Percentiles rank a stretch among this genome's conserved stretches.
These are phyloP conservation scores for Malassezia sympodialis DNA, from an alignment of 1,284 basidiomycete genomes.

Conservation along the genomic window DNA sequence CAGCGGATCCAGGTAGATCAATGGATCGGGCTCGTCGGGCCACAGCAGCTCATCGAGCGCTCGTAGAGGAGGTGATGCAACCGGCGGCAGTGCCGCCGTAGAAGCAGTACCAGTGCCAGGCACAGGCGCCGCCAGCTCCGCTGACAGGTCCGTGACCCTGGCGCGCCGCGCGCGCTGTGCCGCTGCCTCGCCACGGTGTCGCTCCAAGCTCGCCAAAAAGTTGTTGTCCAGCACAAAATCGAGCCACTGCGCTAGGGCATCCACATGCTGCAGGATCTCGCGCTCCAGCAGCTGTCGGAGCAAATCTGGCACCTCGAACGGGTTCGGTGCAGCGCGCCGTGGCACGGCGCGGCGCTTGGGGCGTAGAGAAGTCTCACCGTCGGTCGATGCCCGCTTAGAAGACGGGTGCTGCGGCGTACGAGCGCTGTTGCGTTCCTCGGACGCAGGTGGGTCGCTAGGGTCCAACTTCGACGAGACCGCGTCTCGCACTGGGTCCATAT, in stretches of 20 bases:
- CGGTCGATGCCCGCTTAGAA: conserved; percentile 17
- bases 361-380: conserved; percentile 26
- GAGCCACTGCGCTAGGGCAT: conserved; percentile 84
- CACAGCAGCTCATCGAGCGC: conserved; percentile 30
- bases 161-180: conserved; percentile 51
- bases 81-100: neutral
- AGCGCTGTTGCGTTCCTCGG: neutral
- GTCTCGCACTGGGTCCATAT: conserved; percentile 17
- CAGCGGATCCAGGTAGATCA: conserved; percentile 44
- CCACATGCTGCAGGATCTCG: conserved; percentile 79
- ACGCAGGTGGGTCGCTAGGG: neutral
- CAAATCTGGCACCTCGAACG: conserved; percentile 39
- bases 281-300: conserved; percentile 61
- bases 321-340: conserved; percentile 33
- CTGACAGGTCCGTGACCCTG: conserved; percentile 15
- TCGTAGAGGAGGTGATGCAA: conserved; percentile 25
- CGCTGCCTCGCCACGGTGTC: conserved; percentile 65
- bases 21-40: conserved; percentile 42
- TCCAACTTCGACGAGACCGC: conserved; percentile 17
- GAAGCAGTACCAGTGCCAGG: neutral
- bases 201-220: conserved; percentile 72
- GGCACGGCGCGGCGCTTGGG: conserved; percentile 22
- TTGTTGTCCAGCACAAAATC: conserved; percentile 85
- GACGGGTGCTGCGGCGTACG: conserved; percentile 11
- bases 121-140: neutral